phyloP scores from a whole-genome alignment of 73 alveolate genomes.

The Tetrahymena malaccensis region DNA sequence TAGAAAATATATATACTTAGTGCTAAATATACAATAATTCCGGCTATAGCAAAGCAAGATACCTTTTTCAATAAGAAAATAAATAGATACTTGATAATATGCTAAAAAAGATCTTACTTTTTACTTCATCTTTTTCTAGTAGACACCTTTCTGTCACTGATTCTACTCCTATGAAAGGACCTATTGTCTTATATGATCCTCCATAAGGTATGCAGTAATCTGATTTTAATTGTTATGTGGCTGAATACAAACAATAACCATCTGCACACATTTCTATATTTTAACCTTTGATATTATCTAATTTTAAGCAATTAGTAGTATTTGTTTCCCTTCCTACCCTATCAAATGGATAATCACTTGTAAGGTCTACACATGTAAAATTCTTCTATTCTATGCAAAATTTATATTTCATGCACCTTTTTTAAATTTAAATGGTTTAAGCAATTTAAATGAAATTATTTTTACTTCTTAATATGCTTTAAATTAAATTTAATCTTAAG shows the following conservation, averaged over 20 bases:
- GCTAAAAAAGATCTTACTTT: background rate
- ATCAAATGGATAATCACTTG: background rate
- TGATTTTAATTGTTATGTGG: background rate
- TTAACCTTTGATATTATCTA: background rate
- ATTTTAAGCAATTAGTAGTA: background rate
- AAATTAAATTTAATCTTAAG: too few species aligned
- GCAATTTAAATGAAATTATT: background rate
- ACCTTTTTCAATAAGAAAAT: background rate
- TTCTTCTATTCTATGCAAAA: background rate
- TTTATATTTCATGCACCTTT: background rate
- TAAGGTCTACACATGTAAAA: background rate
- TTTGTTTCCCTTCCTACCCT: background rate
- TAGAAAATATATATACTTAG: background rate
- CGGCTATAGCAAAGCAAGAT: background rate
- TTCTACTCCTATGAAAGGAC: background rate
- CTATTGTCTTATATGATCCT: background rate
- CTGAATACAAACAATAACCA: background rate
- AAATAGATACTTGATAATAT: background rate
- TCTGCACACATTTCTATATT: background rate
- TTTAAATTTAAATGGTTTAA: background rate
- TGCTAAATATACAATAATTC: background rate
- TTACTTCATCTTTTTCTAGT: background rate
- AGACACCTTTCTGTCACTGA: background rate
- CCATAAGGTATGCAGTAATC: background rate
- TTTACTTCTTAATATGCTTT: background rate